A percentile compares a stretch with the other conserved stretches of the same genome.
phyloP scores from a whole-genome alignment of 331 rosid genomes.

The Prunus yedoensis region DNA sequence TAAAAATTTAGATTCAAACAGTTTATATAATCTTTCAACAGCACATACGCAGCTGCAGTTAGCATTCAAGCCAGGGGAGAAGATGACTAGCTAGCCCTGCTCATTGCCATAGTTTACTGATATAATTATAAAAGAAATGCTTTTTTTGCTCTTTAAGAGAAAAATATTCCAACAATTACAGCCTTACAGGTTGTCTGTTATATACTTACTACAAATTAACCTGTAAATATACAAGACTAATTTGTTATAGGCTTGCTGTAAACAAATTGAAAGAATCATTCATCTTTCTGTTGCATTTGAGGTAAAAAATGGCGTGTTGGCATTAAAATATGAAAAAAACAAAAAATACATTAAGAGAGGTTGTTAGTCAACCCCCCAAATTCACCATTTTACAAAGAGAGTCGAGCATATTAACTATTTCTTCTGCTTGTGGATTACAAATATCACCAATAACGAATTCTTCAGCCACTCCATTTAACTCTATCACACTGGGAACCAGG shows the following conservation, averaged over 20 bases:
- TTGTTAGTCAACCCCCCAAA: conserved; percentile 14
- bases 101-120: no score
- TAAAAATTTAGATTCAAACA: no score
- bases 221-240: no score
- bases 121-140: no score
- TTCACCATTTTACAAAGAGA: conserved; percentile 25
- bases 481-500: conserved; percentile 82
- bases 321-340: neutral
- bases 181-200: no score
- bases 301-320: neutral
- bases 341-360: neutral
- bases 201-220: no score
- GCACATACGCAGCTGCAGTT: no score
- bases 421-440: conserved; percentile 60
- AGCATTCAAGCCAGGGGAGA: no score
- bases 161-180: neutral
- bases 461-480: conserved; percentile 62
- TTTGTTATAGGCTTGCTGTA: neutral
- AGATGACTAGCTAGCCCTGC: no score
- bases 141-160: neutral
- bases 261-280: neutral
- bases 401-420: conserved; percentile 56
- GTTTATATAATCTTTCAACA: no score
- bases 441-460: conserved; percentile 67
- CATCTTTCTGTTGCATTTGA: neutral